A percentile compares a stretch with the other conserved stretches of the same genome.
Evolutionary conservation across 2,329 filamentous ascomycete genomes (phyloP).

Genomic region (Chaetomiaceae sp.): DNA sequence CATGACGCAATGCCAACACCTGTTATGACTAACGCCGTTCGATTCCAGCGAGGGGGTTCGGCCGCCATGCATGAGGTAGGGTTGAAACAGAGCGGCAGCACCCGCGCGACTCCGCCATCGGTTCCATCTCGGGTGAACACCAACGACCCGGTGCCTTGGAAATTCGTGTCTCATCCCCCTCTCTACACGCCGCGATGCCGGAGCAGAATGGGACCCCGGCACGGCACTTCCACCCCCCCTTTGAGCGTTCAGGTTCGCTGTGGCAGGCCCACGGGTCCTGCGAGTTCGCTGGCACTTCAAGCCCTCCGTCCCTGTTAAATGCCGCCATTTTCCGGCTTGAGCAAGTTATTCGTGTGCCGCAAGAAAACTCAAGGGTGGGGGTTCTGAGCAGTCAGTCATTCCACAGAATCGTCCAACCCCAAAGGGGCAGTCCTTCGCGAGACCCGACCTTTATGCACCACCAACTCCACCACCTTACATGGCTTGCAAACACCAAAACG

Average conservation of each 20-base stretch:
- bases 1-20: conserved; percentile 20
- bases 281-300: background rate
- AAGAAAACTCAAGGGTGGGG: background rate
- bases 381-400: too few relatives aligned
- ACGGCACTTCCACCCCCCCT: background rate
- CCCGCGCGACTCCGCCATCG: background rate
- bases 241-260: too few relatives aligned
- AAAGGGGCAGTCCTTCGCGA: too few relatives aligned
- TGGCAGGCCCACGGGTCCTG: too few relatives aligned
- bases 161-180: background rate
- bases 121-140: background rate
- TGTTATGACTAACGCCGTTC: conserved; percentile 17
- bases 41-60: background rate
- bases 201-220: background rate
- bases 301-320: conserved; percentile 1
- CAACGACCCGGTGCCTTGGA: background rate
- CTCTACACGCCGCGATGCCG: too few relatives aligned
- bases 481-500: too few relatives aligned
- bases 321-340: background rate
- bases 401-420: too few relatives aligned
- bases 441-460: too few relatives aligned
- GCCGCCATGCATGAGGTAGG: background rate
- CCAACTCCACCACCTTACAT: too few relatives aligned
- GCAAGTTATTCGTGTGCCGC: background rate
- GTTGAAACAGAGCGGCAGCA: background rate